A percentile compares a stretch with the other conserved stretches of the same genome.
Evolutionary conservation across 768 basidiomycete species (phyloP).

Genomic region (Podaxis pistillaris): DNA sequence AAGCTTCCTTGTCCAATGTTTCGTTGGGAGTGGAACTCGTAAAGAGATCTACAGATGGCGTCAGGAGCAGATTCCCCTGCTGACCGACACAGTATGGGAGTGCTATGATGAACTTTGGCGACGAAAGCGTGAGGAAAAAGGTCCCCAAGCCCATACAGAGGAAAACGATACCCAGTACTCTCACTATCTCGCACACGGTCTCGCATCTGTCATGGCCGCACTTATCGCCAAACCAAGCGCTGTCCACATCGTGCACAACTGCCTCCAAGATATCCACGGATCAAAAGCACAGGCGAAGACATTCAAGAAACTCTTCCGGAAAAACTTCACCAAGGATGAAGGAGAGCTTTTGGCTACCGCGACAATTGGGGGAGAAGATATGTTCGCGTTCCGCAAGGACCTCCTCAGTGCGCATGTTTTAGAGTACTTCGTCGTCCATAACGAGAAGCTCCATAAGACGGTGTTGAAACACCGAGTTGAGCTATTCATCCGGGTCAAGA

Average conservation of each 20-base stretch:
- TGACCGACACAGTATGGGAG: slow-evolving; percentile 6
- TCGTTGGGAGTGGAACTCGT: background rate
- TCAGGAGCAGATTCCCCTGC: slow-evolving; percentile 1
- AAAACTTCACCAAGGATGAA: slow-evolving; percentile 5
- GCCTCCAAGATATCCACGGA: slow-evolving; percentile 6
- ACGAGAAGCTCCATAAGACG: slow-evolving; percentile 7
- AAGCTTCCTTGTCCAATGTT: background rate
- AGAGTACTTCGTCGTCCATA: slow-evolving; percentile 3
- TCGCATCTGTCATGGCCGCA: slow-evolving; percentile 1
- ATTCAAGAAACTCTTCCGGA: slow-evolving; percentile 1
- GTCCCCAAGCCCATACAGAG: background rate
- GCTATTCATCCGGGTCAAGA: slow-evolving; percentile 6
- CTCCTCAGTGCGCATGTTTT: slow-evolving; percentile 3
- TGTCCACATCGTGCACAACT: slow-evolving; percentile 10
- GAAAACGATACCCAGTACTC: background rate
- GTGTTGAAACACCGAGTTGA: slow-evolving; percentile 7
- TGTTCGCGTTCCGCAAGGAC: slow-evolving; percentile 5
- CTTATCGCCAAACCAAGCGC: slow-evolving; percentile 8
- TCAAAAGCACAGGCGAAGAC: slow-evolving; percentile 7
- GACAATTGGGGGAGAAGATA: background rate
- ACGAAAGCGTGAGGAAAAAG: slow-evolving; percentile 1
- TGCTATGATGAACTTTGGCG: slow-evolving; percentile 7
- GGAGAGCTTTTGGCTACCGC: slow-evolving; percentile 6
- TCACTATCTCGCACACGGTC: slow-evolving; percentile 4
- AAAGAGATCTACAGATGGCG: background rate